Base-by-base conservation (phyloP, 768 basidiomycete species). In the Podaxis sp. region DNA sequence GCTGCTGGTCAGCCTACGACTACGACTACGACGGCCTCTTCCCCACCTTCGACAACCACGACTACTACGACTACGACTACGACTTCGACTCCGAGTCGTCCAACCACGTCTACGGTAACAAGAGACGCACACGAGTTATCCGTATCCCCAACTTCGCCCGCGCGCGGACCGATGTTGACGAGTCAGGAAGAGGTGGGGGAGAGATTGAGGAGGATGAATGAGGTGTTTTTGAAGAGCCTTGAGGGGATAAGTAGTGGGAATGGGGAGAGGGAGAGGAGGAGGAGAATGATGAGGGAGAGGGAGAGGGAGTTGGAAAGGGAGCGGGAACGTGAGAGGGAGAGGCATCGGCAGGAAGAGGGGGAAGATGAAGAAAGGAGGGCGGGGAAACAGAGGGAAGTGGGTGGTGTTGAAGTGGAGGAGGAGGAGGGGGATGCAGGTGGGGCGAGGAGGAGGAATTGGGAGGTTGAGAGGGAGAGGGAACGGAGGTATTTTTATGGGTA, bases 151-250 rank as follows among this genome's bases (percentile, higher is more conserved):
- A 72, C 72, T 26, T 74, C 71, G 2, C 71, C 74, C 6, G 63
- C 61, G 22, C 66, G 72, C 26, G 84, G 82, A 8, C 80, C 85
- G 17, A 82, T 90, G 81, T 74, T 89, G 36, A 88, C 88, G n/a
- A 85, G 79, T 33, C 85, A 82, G 65, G 78, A 80, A 3, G 90
- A 87, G 61, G 84, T 92, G 2, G 88, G 89, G 57, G 86, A 85
- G 71, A 76, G 82, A 64, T 70, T 92, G 58, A 76, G 75, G 52
- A 78, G 79, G 73, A 88, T 92, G 90, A 84, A 89, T 62, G 87
- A 87, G 66, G 76, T 79, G 46, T 92, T 92, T 71, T 65, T 85
- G 68, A 82, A 80, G 60, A 88, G 86, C 53, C 73, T 92, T 36
- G 84, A 86, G 61, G 87, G 86, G 17, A 75, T 91, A 1, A 82